phyloP scores from a whole-genome alignment of 345 rosid genomes.

The Sapria himalayana region DNA sequence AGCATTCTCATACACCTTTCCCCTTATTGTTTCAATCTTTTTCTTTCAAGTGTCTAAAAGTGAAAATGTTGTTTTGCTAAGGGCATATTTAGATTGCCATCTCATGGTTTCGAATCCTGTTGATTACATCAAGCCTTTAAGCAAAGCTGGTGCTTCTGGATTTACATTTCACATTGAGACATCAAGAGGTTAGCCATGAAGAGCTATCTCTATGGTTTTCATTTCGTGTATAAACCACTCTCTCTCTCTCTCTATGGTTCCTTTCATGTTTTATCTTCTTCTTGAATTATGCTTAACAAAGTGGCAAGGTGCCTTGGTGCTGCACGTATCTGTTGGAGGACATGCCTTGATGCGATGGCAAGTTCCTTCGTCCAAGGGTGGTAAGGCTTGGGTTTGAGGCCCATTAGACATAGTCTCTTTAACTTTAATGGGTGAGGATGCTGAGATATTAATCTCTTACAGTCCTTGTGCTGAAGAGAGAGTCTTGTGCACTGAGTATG shows the following conservation, averaged over 20 bases:
- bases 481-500: no score
- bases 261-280: not conserved
- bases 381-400: no score
- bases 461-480: no score
- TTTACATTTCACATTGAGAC: constrained; percentile 87
- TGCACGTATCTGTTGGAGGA: no score
- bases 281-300: not conserved
- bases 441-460: no score
- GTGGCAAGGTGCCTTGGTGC: constrained; percentile 2
- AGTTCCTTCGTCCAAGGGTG: no score
- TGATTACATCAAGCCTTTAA: constrained; percentile 61
- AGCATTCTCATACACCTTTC: constrained; percentile 3
- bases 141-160: constrained; percentile 85
- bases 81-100: constrained; percentile 90
- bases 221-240: not conserved
- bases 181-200: constrained; percentile 35
- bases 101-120: constrained; percentile 83
- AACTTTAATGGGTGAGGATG: no score
- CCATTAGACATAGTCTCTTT: no score
- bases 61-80: constrained; percentile 10
- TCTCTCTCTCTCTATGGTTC: not conserved
- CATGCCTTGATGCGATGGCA: no score
- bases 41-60: no score
- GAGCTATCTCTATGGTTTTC: not conserved
- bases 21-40: not conserved